Evolutionary conservation across 2,329 filamentous ascomycete genomes (phyloP).

Genomic region (Dendrostoma leiphaemia): DNA sequence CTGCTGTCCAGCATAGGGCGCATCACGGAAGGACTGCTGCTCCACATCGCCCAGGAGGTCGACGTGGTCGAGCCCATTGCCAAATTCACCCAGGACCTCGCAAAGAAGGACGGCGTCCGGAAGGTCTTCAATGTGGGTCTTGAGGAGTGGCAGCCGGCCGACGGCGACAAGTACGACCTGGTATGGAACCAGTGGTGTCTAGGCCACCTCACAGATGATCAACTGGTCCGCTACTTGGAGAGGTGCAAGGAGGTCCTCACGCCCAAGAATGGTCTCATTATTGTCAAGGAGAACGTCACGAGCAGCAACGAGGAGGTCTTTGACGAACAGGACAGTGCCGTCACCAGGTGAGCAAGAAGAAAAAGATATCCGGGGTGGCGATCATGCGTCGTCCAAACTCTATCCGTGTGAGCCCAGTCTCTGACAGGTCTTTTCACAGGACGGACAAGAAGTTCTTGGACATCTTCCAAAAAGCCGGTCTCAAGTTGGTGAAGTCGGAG

Average conservation of each 20-base stretch:
- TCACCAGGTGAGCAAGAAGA: slow-evolving; percentile 58
- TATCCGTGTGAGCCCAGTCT: background rate
- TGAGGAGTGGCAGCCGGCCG: slow-evolving; percentile 62
- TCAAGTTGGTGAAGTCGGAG: slow-evolving; percentile 68
- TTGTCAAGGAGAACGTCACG: slow-evolving; percentile 79
- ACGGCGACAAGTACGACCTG: slow-evolving; percentile 63
- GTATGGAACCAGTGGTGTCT: slow-evolving; percentile 93
- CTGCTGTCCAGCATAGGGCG: slow-evolving; percentile 74
- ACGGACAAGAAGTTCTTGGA: slow-evolving; percentile 68
- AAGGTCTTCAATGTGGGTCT: slow-evolving; percentile 70
- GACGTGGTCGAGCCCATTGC: slow-evolving; percentile 83
- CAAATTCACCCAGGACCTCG: slow-evolving; percentile 71
- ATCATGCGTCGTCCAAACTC: background rate
- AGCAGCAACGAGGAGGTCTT: slow-evolving; percentile 63
- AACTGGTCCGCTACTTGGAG: slow-evolving; percentile 66
- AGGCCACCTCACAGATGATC: slow-evolving; percentile 73
- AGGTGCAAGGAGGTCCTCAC: slow-evolving; percentile 50
- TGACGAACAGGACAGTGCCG: slow-evolving; percentile 72
- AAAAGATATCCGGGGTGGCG: no score
- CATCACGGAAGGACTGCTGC: slow-evolving; percentile 75
- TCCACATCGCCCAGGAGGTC: slow-evolving; percentile 65
- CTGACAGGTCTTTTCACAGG: slow-evolving; percentile 37
- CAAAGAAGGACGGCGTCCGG: slow-evolving; percentile 55
- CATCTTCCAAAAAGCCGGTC: slow-evolving; percentile 67
- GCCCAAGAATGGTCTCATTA: slow-evolving; percentile 50